A percentile compares a stretch with the other conserved stretches of the same genome.
These are phyloP conservation scores for Clavulina sp. DNA, from an alignment of 768 basidiomycete genomes.

Conservation along the genomic window DNA sequence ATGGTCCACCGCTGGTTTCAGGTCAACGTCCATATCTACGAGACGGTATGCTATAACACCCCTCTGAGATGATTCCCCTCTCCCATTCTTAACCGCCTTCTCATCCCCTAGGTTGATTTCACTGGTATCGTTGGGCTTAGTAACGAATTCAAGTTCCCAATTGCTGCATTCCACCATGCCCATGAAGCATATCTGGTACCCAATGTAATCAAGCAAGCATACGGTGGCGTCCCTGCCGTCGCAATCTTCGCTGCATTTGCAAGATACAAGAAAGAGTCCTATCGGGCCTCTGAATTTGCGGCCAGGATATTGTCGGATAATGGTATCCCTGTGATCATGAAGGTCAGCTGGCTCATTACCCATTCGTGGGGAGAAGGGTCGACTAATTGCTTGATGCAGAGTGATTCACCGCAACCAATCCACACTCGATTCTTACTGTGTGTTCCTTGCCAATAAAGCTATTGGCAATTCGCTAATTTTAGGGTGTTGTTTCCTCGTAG, in stretches of 20 bases:
- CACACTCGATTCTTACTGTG: too few relatives aligned
- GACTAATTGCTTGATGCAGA: too few relatives aligned
- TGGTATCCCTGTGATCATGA: conserved; percentile 55
- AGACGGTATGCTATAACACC: conserved; percentile 51
- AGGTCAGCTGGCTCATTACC: too few relatives aligned
- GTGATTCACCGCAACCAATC: too few relatives aligned
- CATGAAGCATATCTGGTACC: conserved; percentile 72
- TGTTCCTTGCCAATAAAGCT: too few relatives aligned
- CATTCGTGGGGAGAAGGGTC: too few relatives aligned
- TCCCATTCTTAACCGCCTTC: neutral
- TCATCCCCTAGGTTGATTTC: conserved; percentile 3
- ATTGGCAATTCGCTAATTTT: too few relatives aligned
- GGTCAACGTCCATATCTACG: conserved; percentile 45
- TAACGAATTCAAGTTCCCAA: conserved; percentile 64
- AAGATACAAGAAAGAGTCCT: conserved; percentile 56
- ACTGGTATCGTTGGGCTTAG: conserved; percentile 27
- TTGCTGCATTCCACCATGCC: conserved; percentile 63
- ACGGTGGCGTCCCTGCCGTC: conserved; percentile 51
- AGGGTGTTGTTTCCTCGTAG: too few relatives aligned
- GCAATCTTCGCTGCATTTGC: conserved; percentile 43
- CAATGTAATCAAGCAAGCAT: conserved; percentile 50
- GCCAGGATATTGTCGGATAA: conserved; percentile 52
- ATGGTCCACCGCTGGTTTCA: neutral
- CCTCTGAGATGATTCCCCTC: conserved; percentile 26
- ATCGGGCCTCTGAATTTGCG: conserved; percentile 63